Evolutionary conservation across 2,329 filamentous ascomycete species (phyloP).

Genomic region (Trichophaea hybrida): DNA sequence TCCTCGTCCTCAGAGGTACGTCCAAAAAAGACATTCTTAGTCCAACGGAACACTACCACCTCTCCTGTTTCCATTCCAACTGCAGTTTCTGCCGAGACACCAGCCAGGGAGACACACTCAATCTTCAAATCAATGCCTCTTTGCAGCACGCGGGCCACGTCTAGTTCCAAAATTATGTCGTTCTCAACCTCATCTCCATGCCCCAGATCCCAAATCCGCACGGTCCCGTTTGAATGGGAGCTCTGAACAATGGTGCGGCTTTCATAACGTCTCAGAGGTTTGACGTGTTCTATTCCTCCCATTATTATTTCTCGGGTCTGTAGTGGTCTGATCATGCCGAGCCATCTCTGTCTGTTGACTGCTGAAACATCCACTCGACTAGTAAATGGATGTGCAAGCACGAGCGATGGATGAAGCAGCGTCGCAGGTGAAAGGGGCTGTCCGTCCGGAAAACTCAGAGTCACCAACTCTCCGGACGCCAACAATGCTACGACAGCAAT

Average conservation of each 20-base stretch:
- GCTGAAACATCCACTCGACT: constrained; percentile 56
- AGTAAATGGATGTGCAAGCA: constrained; percentile 81
- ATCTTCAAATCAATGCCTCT: constrained; percentile 66
- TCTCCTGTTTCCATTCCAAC: constrained; percentile 75
- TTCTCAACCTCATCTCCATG: constrained; percentile 93
- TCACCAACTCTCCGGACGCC: constrained; percentile 75
- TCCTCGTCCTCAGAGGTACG: constrained; percentile 41
- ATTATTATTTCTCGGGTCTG: constrained; percentile 53
- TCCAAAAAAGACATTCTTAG: constrained; percentile 55
- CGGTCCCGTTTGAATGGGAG: constrained; percentile 76
- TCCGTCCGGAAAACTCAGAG: constrained; percentile 81
- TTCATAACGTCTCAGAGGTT: constrained; percentile 62
- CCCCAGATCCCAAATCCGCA: constrained; percentile 87
- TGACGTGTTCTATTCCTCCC: constrained; percentile 60
- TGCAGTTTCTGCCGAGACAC: constrained; percentile 69
- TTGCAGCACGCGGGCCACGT: constrained; percentile 67
- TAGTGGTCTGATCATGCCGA: constrained; percentile 61
- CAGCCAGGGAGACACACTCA: constrained; percentile 63
- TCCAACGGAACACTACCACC: constrained; percentile 70
- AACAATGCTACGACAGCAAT: constrained; percentile 69
- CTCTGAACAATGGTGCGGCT: constrained; percentile 72
- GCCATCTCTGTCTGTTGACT: constrained; percentile 67
- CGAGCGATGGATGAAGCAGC: constrained; percentile 73
- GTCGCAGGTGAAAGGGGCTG: constrained; percentile 85
- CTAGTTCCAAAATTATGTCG: constrained; percentile 62